A percentile compares a stretch with the other conserved stretches of the same genome.
Conservation (phyloP, 306 rosid species). For the Alnus glutinosa region DNA sequence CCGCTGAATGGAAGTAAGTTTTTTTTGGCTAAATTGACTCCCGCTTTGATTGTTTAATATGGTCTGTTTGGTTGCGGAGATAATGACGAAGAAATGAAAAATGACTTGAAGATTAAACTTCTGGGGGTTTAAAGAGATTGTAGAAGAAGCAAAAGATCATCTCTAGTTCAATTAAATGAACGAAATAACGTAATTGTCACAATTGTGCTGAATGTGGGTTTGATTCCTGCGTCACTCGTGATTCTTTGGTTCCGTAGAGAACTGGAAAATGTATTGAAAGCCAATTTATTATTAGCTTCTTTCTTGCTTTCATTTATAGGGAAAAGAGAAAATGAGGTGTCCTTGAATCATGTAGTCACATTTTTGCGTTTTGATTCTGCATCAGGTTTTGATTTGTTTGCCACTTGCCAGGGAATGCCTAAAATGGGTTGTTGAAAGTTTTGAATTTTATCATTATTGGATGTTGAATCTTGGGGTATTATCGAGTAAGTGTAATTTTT, state of each 20-base stretch:
- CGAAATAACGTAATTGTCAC: neutral
- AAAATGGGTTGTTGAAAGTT: neutral
- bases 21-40: neutral
- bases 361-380: neutral
- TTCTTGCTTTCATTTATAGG: neutral
- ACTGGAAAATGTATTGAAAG: no score
- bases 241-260: neutral
- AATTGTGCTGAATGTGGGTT: neutral
- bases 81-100: neutral
- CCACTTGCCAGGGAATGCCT: neutral
- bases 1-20: conserved; percentile 63
- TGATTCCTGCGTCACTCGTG: neutral
- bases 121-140: neutral
- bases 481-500: neutral
- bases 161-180: neutral
- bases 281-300: neutral
- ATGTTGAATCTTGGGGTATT: neutral
- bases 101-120: no score
- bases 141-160: neutral
- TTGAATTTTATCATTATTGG: neutral
- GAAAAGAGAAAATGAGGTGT: neutral
- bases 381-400: neutral
- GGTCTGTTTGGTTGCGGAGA: neutral
- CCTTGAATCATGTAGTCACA: neutral
- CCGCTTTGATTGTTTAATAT: neutral